These are phyloP conservation scores for Gnomoniopsis smithogilvyi DNA, from an alignment of 2,329 filamentous ascomycete genomes.

Conservation along the genomic window DNA sequence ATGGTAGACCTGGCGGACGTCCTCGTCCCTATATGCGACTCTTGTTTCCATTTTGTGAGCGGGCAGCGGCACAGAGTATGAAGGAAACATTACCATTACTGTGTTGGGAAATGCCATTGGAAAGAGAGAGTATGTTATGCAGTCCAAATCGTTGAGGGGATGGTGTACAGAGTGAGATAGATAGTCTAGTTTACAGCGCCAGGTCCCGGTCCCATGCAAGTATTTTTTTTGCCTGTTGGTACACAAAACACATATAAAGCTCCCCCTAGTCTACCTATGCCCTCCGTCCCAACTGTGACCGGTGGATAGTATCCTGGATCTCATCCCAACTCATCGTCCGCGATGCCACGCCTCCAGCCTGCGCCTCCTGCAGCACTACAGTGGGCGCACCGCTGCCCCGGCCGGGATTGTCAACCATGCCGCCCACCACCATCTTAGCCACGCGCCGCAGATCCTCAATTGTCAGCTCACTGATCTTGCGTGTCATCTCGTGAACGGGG, in stretches of 20 bases:
- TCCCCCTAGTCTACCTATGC: not conserved
- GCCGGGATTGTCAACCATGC: slow-evolving; percentile 71
- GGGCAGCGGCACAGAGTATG: too few species aligned
- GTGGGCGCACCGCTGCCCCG: slow-evolving; percentile 84
- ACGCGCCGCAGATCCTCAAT: slow-evolving; percentile 79
- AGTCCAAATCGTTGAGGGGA: not conserved
- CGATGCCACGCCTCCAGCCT: slow-evolving; percentile 65
- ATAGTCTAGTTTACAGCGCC: not conserved
- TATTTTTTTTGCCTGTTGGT: not conserved
- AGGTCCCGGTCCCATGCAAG: not conserved
- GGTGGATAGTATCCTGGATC: slow-evolving; percentile 80
- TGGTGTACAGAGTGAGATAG: slow-evolving; percentile 2
- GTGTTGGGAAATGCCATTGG: too few species aligned
- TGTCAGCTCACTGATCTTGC: slow-evolving; percentile 77
- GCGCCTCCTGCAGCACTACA: slow-evolving; percentile 89
- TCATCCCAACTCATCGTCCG: slow-evolving; percentile 78
- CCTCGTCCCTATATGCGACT: not conserved
- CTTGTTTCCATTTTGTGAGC: too few species aligned
- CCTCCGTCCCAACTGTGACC: slow-evolving; percentile 74
- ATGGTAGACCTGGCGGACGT: not conserved
- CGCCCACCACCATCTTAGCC: slow-evolving; percentile 73
- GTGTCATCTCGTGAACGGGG: slow-evolving; percentile 90
- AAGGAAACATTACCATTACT: too few species aligned
- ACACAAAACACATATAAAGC: not conserved
- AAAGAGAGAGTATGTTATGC: not conserved